Evolutionary conservation across 176 grass and related monocot species (phyloP).

Genomic region (Carex cristatella): DNA sequence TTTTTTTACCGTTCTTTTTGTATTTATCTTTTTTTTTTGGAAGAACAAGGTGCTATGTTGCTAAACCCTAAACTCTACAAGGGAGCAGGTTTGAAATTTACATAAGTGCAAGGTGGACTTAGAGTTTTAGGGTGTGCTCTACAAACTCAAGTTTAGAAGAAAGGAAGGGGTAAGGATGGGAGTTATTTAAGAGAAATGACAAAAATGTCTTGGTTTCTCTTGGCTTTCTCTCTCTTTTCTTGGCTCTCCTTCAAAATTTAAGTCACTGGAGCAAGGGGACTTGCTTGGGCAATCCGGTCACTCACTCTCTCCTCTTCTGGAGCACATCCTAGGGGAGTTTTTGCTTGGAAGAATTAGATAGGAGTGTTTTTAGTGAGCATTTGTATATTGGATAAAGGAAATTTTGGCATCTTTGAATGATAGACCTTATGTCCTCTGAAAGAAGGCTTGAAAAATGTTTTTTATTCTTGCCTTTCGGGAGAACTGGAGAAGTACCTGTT

Average conservation of each 20-base stretch:
- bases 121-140: background rate
- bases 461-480: too few species aligned
- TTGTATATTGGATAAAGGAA: background rate
- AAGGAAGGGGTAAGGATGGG: too few species aligned
- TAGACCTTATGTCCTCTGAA: background rate
- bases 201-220: too few species aligned
- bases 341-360: background rate
- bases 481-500: too few species aligned
- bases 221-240: too few species aligned
- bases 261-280: too few species aligned
- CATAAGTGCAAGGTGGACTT: background rate
- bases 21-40: background rate
- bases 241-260: too few species aligned
- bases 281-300: too few species aligned
- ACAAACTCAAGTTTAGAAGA: too few species aligned
- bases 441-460: background rate
- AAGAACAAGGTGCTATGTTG: background rate
- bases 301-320: too few species aligned
- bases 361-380: background rate
- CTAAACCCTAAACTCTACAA: background rate
- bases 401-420: background rate
- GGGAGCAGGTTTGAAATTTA: background rate
- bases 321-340: background rate
- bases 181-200: too few species aligned
- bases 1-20: background rate